phyloP scores from a whole-genome alignment of 106 monocot species.

The Amphibolis antarctica region DNA sequence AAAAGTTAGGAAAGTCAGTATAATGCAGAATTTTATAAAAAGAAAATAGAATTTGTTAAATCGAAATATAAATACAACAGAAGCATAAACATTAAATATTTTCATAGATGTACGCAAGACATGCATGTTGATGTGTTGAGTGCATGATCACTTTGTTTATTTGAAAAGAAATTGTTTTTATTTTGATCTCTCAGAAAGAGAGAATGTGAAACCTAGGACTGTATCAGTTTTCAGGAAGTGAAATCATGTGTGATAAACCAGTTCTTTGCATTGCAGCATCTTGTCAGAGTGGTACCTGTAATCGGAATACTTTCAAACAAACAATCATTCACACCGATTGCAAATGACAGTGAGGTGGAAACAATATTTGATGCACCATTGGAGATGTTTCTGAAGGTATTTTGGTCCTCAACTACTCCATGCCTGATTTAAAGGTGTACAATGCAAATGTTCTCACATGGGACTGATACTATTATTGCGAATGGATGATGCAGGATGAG shows the following conservation, averaged over 20 bases:
- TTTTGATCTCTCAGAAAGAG: neutral
- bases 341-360: slow-evolving; percentile 54
- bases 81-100: no score
- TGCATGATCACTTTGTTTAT: no score
- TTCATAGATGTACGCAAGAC: no score
- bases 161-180: neutral
- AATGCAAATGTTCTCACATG: no score
- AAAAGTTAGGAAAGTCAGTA: no score
- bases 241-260: neutral
- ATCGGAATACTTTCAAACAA: slow-evolving; percentile 47
- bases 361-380: slow-evolving; percentile 65
- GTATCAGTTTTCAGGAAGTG: neutral
- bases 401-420: no score
- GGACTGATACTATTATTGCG: no score
- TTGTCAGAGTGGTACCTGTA: slow-evolving; percentile 59
- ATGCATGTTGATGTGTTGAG: neutral
- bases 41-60: no score
- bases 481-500: slow-evolving; percentile 90
- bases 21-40: no score
- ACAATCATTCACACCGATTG: slow-evolving; percentile 36
- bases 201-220: no score
- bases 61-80: no score
- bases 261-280: slow-evolving; percentile 35
- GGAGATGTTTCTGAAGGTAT: slow-evolving; percentile 79
- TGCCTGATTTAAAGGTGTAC: no score